Conservation (phyloP, 2,329 filamentous ascomycete genomes). For the Thielaviopsis musarum region DNA sequence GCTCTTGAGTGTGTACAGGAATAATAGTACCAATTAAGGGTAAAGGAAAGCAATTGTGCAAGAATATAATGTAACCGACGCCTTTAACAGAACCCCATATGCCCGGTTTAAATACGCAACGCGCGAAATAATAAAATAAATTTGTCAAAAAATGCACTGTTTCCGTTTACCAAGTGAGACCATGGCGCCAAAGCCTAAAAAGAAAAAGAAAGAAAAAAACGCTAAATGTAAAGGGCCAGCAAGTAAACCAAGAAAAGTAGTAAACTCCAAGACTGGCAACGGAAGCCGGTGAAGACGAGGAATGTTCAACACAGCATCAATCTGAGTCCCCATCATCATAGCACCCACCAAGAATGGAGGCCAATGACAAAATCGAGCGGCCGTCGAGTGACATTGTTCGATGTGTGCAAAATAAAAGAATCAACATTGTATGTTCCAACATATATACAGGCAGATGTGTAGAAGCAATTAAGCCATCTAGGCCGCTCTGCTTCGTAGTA, state of each 20-base stretch:
- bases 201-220: neutral
- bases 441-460: neutral
- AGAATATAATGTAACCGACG: neutral
- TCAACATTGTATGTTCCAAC: neutral
- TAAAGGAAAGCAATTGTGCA: neutral
- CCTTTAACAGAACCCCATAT: neutral
- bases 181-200: neutral
- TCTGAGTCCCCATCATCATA: neutral
- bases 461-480: neutral
- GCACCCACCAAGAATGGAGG: neutral
- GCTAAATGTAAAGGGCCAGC: neutral
- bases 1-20: neutral
- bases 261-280: neutral
- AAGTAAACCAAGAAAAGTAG: neutral
- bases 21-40: neutral
- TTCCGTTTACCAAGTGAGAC: neutral
- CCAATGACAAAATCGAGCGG: neutral
- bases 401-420: neutral
- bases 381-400: neutral
- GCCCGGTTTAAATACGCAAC: neutral
- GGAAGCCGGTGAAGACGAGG: neutral
- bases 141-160: neutral
- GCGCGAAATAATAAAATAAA: neutral
- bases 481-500: slow-evolving; percentile 34
- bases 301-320: neutral